Percentiles rank a stretch among this genome's conserved stretches.
These are phyloP conservation scores for Lecanicillium sp. DNA, from an alignment of 2,329 filamentous ascomycete genomes.

Conservation along the genomic window DNA sequence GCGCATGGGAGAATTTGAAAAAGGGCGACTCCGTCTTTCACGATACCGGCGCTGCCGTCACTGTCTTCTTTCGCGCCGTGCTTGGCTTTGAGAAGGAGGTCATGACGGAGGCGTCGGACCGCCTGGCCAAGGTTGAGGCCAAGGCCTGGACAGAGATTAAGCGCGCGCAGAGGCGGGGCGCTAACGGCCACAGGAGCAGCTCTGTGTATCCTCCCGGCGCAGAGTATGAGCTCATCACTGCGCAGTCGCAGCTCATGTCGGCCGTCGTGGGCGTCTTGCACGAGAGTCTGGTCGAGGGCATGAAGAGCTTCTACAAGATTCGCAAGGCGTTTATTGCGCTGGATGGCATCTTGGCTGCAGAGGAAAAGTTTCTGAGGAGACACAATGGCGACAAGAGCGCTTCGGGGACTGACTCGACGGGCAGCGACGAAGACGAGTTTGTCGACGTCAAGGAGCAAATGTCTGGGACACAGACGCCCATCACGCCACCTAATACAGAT, in stretches of 20 bases:
- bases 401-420: not conserved
- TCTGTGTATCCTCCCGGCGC: constrained; percentile 71
- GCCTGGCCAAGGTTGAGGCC: constrained; percentile 68
- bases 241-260: constrained; percentile 81
- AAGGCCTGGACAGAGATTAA: constrained; percentile 70
- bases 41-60: constrained; percentile 70
- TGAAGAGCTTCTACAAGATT: constrained; percentile 89
- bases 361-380: constrained; percentile 42
- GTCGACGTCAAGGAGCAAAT: constrained; percentile 46
- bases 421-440: constrained; percentile 36
- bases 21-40: constrained; percentile 81
- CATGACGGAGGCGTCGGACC: constrained; percentile 72
- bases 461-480: constrained; percentile 35
- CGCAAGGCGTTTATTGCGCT: constrained; percentile 81
- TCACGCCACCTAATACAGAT: constrained; percentile 2
- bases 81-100: constrained; percentile 88
- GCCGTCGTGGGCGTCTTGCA: constrained; percentile 85
- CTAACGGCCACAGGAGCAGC: constrained; percentile 20
- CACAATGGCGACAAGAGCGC: constrained; percentile 14
- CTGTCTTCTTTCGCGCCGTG: constrained; percentile 77
- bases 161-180: constrained; percentile 59
- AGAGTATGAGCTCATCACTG: constrained; percentile 78
- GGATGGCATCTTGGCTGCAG: constrained; percentile 69
- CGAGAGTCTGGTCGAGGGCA: constrained; percentile 83
- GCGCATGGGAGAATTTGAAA: constrained; percentile 65